Conservation (phyloP, 2,329 filamentous ascomycete genomes). For the Mycosphaerella sp. region DNA sequence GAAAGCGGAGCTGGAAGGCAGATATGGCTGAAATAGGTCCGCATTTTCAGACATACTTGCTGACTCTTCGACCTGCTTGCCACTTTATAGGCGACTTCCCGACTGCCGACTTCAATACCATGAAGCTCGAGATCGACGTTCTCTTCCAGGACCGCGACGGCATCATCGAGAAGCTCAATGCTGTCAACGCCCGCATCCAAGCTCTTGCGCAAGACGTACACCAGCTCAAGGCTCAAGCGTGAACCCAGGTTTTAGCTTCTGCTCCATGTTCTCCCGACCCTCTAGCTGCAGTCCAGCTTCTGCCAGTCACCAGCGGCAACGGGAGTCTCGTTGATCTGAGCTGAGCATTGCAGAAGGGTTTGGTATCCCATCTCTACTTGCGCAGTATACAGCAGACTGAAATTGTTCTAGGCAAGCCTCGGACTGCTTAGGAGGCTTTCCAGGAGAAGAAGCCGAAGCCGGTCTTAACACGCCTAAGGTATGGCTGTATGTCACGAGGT, state of each 20-base stretch:
- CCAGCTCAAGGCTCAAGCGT: conserved; percentile 20
- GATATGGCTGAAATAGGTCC: background rate
- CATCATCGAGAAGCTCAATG: conserved; percentile 15
- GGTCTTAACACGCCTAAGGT: no score
- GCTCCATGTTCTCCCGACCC: background rate
- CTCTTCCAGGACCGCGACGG: conserved; percentile 25
- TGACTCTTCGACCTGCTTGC: background rate
- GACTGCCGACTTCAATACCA: background rate
- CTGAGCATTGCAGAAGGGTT: conserved; percentile 24
- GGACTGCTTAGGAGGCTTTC: conserved; percentile 11
- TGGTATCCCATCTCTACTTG: conserved; percentile 8
- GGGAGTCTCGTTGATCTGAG: conserved; percentile 20
- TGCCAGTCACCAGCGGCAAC: conserved; percentile 19
- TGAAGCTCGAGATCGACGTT: conserved; percentile 20
- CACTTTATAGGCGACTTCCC: no score
- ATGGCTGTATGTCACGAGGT: no score
- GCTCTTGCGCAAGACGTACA: conserved; percentile 21
- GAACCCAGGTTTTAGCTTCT: background rate
- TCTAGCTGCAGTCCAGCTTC: conserved; percentile 14
- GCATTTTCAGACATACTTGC: background rate
- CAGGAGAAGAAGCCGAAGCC: background rate
- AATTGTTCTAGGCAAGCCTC: conserved; percentile 19
- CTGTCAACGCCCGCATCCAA: conserved; percentile 13
- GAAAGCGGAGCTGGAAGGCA: no score
- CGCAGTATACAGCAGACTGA: conserved; percentile 3